Percentiles rank a stretch among this genome's conserved stretches.
phyloP scores from a whole-genome alignment of 768 basidiomycete species.

The Cubamyces lactineus region DNA sequence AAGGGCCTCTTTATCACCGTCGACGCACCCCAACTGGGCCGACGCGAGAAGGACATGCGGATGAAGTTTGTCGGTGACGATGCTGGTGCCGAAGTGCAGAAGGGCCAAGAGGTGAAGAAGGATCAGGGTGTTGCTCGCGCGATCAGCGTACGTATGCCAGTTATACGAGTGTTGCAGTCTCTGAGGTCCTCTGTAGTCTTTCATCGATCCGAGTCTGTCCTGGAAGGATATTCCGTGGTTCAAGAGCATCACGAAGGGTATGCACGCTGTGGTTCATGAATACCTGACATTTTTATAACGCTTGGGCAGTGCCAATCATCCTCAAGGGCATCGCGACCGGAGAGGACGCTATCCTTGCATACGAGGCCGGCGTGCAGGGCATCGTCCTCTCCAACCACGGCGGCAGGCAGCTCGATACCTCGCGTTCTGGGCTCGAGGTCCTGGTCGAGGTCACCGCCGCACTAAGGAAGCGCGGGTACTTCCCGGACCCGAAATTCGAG shows the following conservation, averaged over 20 bases:
- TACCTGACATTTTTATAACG: neutral
- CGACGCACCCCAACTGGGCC: constrained; percentile 94
- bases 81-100: constrained; percentile 57
- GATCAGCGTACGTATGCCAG: constrained; percentile 65
- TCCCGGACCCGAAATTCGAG: constrained; percentile 78
- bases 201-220: constrained; percentile 89
- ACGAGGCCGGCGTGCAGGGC: constrained; percentile 72
- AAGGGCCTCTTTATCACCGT: constrained; percentile 97
- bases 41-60: constrained; percentile 78
- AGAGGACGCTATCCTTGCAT: constrained; percentile 88
- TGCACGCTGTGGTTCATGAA: neutral
- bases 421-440: constrained; percentile 89
- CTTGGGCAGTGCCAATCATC: constrained; percentile 75
- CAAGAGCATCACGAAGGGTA: constrained; percentile 59
- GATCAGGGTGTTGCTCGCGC: constrained; percentile 82
- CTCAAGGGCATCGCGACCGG: constrained; percentile 84
- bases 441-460: constrained; percentile 82
- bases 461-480: constrained; percentile 65
- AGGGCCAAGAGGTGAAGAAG: constrained; percentile 43
- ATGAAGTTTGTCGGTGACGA: constrained; percentile 49
- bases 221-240: constrained; percentile 84
- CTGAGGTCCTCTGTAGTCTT: constrained; percentile 58
- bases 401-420: constrained; percentile 66
- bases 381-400: constrained; percentile 90
- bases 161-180: constrained; percentile 34